Base-by-base conservation (phyloP, 2,329 filamentous ascomycete genomes). In the Hymenoscyphus occultus region DNA sequence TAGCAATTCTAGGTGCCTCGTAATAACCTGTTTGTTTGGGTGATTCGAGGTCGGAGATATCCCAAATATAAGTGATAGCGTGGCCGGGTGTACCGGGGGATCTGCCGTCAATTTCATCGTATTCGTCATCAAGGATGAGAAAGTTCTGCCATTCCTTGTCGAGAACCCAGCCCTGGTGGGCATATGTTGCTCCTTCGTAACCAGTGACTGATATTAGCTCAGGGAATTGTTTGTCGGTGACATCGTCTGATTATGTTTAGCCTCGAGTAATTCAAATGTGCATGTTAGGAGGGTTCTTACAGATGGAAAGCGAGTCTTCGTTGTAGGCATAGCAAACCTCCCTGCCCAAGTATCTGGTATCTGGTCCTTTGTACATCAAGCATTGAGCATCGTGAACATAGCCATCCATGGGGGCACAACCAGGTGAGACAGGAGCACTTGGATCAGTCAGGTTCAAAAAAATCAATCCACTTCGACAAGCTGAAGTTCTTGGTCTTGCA, bases 331-430 rank as follows among this genome's bases (percentile, higher is more conserved):
- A 59, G 22, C 58, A 59, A n/a, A 59, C 19, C 22, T 59, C 58
- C 16, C 32, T 19, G n/a, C 39, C 39, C 58, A 22, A 10, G 35
- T 45, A 59, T n/a, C 35, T 35, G 19, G 58, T 59, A 35, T 59
- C 58, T 14, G 39, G 32, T 2, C 58, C 58, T 16, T 39, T 59
- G 39, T 59, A 59, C 3, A 59, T 28, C 35, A 59, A 35, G n/a
- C 58, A 59, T 28, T 59, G 58, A 16, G 58, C 58, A 16, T 59
- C 58, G 14, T 59, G 58, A 16, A 59, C 58, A 22, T 59, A 59
- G 3, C 58, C 58, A 31, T 59, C 58, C 16, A 28, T 39, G 4
- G 58, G 13, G 22, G 39, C 58, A 22, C 58, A 59, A 28, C 58
- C 58, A 5, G 58, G 32, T n/a, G 35, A 28, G 12, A 28, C 22